Evolutionary conservation across 1,139 yeast genomes (phyloP), one percentile per base, ranked within the genome.

Genomic region (Blastobotrys apis): DNA sequence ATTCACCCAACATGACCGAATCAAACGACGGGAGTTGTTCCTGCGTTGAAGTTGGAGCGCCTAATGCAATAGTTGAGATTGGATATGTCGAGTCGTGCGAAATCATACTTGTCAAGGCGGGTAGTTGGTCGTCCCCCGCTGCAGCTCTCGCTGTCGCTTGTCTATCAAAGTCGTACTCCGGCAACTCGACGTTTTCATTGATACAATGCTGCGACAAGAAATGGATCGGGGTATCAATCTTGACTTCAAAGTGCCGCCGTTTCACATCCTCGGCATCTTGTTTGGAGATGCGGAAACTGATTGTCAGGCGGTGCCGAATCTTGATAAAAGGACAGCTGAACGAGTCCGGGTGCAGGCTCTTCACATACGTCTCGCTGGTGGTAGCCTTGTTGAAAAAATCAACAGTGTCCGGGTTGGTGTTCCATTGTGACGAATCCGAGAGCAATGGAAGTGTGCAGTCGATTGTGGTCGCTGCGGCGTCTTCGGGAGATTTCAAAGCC

Each of bases 211-310:
- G 77, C 44, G 94, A 82, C 38, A 86, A 71, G 43, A 88, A 69
- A 25, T 75, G 73, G 43, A 88, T 72, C 0, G 96, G 96, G 0
- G 95, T 84, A 60, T 87, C 96, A 37, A 88, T 84, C 42, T 87
- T 81, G 38, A 88, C 95, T 57, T 88, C 96, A 59, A 81, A 88
- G 62, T 86, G 94, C 56, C 86, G 90, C 67, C 84, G 68, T 39
- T 68, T 70, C 42, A 70, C 64, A 48, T 78, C 80, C 9, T 71
- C 71, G 5, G 79, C 75, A 49, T 78, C 81, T 15, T 62, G 65
- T 55, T 80, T 82, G 25, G 94, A 82, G 29, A 88, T 81, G 47
- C 96, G 69, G 53, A 88, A 74, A 55, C 87, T 80, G 4, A 87
- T 77, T 56, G 86, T 94, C 41, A 88, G 67, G 46, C 95, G 72